Base-by-base conservation (phyloP, 2,329 filamentous ascomycete species). In the Geosmithia morbida region DNA sequence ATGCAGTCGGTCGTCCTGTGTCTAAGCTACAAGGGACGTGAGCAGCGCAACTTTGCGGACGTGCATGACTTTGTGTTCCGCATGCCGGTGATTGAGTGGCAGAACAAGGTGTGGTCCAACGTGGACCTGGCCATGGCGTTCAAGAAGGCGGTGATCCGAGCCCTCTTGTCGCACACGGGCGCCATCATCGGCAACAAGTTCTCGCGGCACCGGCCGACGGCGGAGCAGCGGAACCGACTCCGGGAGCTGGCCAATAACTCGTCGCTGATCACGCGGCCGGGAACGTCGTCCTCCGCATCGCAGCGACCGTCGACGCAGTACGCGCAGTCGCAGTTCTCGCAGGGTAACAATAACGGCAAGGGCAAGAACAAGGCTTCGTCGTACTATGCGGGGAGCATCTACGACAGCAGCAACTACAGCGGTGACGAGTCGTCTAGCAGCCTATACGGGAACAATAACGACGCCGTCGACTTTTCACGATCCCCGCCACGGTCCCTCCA, bases 81-180 rank as follows among this genome's bases (percentile, higher is more conserved):
- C 33, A 79, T 98, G 66, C 92, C 92, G 3, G 84, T 85, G 2
- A 81, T 98, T 44, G 92, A 98, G 62, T 97, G 95, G 68, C 81
- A 87, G 52, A 98, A 98, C 72, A 98, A 98, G 71, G 97, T 89
- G 8, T 98, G 92, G 92, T 96, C 88, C 7, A 98, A 97, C 61
- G 75, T 98, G 7, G 92, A 98, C 58, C 77, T 98, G 10, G 89
- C 90, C 1, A 72, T 97, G 44, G 85, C 88, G 14, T 74, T 98
- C 47, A 97, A 98, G 68, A 94, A 89, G 60, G 89, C 94, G 44
- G 85, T 97, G 49, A 87, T 95, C 59, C 86, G 88, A 58, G 90
- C 92, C 0, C 74, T 98, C 43, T 94, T 98, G 57, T 92, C 87
- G 2, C 92, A 98, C 59, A 89, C 90, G 1, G 92, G 92, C 37